These are phyloP conservation scores for Pisolithus microcarpus DNA, from an alignment of 768 basidiomycete genomes.

Conservation along the genomic window DNA sequence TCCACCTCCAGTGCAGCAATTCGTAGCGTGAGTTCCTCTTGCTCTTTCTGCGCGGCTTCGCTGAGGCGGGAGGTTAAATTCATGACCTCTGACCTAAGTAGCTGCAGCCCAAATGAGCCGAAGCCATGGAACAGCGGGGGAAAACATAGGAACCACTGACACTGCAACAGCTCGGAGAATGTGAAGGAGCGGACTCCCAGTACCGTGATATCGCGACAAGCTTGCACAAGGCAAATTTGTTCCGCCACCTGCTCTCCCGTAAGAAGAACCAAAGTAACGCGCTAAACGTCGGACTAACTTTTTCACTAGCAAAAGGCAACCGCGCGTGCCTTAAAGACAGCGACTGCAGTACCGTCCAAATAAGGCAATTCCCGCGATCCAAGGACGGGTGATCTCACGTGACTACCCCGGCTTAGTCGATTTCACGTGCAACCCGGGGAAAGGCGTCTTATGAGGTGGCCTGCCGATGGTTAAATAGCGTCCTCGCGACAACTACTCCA, in stretches of 20 bases:
- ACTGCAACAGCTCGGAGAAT: conserved; percentile 10
- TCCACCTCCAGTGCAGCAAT: conserved; percentile 17
- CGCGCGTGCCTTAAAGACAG: too few relatives aligned
- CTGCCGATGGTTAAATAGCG: neutral
- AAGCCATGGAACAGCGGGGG: conserved; percentile 3
- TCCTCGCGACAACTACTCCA: too few relatives aligned
- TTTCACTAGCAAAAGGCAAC: too few relatives aligned
- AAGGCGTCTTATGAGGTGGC: conserved; percentile 1
- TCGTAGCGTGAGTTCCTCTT: conserved; percentile 15
- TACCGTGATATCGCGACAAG: too few relatives aligned
- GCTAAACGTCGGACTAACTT: too few relatives aligned
- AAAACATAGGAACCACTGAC: conserved; percentile 15
- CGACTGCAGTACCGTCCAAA: neutral
- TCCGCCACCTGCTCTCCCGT: too few relatives aligned
- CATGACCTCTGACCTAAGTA: conserved; percentile 14
- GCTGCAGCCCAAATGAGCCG: conserved; percentile 13
- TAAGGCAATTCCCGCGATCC: neutral
- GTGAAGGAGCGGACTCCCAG: neutral
- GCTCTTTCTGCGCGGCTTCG: conserved; percentile 19
- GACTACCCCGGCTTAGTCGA: neutral
- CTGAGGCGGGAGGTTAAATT: conserved; percentile 11
- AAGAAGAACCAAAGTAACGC: too few relatives aligned
- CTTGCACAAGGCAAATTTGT: too few relatives aligned
- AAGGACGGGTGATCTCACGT: conserved; percentile 1
- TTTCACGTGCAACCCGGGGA: conserved; percentile 1